These are phyloP conservation scores for Zalerion maritima DNA, from an alignment of 495 filamentous ascomycete genomes.

Conservation along the genomic window DNA sequence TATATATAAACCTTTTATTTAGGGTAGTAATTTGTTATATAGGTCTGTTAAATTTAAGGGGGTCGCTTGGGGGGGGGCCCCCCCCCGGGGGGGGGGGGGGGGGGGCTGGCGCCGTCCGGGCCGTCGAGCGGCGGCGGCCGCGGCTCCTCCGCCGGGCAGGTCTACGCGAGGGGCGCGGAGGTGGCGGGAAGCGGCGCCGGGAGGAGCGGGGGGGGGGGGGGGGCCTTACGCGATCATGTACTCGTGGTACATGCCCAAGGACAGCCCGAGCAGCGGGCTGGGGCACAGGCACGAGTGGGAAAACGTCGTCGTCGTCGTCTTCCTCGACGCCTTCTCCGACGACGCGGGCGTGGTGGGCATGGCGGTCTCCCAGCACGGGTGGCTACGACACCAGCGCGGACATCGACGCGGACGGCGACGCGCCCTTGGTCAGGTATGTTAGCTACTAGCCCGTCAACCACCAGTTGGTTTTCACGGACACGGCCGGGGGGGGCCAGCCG, in stretches of 20 bases:
- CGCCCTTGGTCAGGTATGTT: conserved; percentile 32
- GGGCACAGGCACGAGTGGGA: conserved; percentile 15
- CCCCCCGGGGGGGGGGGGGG: too few species aligned
- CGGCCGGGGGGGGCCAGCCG: conserved; percentile 35
- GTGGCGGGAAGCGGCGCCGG: too few species aligned
- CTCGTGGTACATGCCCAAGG: conserved; percentile 11
- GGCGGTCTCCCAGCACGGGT: conserved; percentile 36
- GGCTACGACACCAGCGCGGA: conserved; percentile 32
- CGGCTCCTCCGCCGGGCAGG: conserved; percentile 30
- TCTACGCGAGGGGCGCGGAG: conserved; percentile 32
- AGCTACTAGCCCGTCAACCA: conserved; percentile 37
- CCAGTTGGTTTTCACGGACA: conserved; percentile 25
- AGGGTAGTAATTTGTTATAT: too few species aligned
- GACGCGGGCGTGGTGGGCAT: conserved; percentile 34
- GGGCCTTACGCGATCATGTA: not conserved
- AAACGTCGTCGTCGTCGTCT: conserved; percentile 34
- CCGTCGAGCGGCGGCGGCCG: conserved; percentile 22
- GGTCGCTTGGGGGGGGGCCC: too few species aligned
- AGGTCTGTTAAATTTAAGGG: too few species aligned
- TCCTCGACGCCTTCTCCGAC: conserved; percentile 16
- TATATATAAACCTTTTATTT: too few species aligned
- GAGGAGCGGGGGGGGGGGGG: too few species aligned
- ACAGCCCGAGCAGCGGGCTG: conserved; percentile 10
- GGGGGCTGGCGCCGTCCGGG: conserved; percentile 26
- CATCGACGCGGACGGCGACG: conserved; percentile 22